Conservation (phyloP, 176 grass and related monocot species). For the Oryza coarctata region DNA sequence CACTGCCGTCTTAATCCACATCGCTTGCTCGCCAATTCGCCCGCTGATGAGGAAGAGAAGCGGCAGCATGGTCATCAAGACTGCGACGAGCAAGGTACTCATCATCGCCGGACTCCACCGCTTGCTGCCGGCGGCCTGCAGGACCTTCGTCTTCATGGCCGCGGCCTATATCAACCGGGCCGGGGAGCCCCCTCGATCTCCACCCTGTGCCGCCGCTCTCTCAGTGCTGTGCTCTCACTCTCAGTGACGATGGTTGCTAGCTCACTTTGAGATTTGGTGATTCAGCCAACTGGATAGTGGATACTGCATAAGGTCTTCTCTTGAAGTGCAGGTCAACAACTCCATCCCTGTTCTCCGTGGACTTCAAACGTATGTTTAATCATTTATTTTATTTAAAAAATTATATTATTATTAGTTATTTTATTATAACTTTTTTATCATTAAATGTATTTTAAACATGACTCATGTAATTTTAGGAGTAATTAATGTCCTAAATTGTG, state of each 20-base stretch:
- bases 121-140: not conserved
- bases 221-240: not conserved
- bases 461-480: too few relatives aligned
- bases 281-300: too few relatives aligned
- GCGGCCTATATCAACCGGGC: not conserved
- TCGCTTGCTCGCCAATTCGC: not conserved
- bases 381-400: too few relatives aligned
- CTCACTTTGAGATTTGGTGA: not conserved
- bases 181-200: not conserved
- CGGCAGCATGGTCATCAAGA: slow-evolving; percentile 1
- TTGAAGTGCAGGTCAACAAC: too few relatives aligned
- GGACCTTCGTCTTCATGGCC: slow-evolving; percentile 1
- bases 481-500: too few relatives aligned
- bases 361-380: too few relatives aligned
- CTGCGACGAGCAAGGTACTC: not conserved
- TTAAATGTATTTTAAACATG: too few relatives aligned
- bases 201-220: not conserved
- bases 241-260: not conserved
- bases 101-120: not conserved
- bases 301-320: too few relatives aligned
- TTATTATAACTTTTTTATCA: too few relatives aligned
- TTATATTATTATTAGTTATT: too few relatives aligned
- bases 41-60: slow-evolving; percentile 25
- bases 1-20: slow-evolving; percentile 24
- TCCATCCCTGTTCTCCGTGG: too few relatives aligned